Evolutionary conservation across 2,329 filamentous ascomycete genomes (phyloP).

Genomic region (Bertia moriformis): DNA sequence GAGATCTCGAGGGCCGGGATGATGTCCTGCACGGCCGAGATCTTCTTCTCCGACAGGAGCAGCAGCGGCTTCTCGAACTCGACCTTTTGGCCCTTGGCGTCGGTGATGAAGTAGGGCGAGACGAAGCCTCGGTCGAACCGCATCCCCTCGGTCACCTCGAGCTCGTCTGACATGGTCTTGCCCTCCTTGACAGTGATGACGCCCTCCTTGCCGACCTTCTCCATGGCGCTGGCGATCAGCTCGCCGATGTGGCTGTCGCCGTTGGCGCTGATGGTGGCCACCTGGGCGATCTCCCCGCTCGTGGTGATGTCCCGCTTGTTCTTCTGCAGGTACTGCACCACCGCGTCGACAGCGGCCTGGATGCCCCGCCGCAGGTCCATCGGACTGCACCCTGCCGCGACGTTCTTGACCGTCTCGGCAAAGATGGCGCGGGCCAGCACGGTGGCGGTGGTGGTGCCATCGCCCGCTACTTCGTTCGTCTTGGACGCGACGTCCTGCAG

Average conservation of each 20-base stretch:
- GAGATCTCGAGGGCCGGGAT: conserved; percentile 95
- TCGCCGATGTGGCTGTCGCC: conserved; percentile 88
- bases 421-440: conserved; percentile 96
- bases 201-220: conserved; percentile 99
- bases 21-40: conserved; percentile 96
- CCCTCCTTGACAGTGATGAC: conserved; percentile 99
- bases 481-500: conserved; percentile 97
- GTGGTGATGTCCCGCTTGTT: conserved; percentile 99
- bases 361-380: conserved; percentile 97
- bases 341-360: conserved; percentile 86
- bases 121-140: conserved; percentile 98
- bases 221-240: conserved; percentile 96
- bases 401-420: conserved; percentile 99
- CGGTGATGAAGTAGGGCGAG: conserved; percentile 99
- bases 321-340: conserved; percentile 82
- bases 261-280: conserved; percentile 95
- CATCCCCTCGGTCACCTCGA: conserved; percentile 99
- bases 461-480: conserved; percentile 97
- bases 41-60: conserved; percentile 99
- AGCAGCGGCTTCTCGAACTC: conserved; percentile 99
- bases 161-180: conserved; percentile 94
- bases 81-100: conserved; percentile 95
- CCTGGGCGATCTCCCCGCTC: conserved; percentile 90
- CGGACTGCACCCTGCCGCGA: conserved; percentile 96
- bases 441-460: conserved; percentile 94